Evolutionary conservation across 2,329 filamentous ascomycete species (phyloP).

Genomic region (Verticillium dahliae): DNA sequence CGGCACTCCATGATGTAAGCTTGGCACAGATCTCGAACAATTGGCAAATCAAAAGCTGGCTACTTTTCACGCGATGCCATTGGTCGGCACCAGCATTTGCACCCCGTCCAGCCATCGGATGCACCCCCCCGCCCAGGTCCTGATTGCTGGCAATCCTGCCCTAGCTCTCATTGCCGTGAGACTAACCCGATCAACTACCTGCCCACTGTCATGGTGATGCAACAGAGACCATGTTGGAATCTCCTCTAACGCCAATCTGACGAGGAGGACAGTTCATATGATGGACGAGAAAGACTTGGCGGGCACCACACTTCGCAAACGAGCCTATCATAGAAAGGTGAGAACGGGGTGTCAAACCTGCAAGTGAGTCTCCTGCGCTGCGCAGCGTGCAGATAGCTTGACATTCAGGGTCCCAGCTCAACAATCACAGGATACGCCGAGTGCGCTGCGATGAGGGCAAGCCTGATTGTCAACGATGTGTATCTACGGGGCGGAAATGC

Average conservation of each 20-base stretch:
- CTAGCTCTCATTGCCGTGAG: too few species aligned
- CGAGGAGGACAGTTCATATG: background rate
- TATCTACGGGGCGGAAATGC: conserved; percentile 8
- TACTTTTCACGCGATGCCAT: too few species aligned
- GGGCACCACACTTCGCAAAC: background rate
- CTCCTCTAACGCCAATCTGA: background rate
- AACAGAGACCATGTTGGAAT: background rate
- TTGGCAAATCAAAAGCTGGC: too few species aligned
- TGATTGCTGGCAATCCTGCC: too few species aligned
- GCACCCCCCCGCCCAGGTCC: too few species aligned
- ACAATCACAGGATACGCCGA: conserved; percentile 2
- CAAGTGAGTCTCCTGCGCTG: conserved; percentile 7
- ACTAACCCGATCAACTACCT: too few species aligned
- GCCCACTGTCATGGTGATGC: too few species aligned
- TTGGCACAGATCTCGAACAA: too few species aligned
- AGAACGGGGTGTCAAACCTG: conserved; percentile 13
- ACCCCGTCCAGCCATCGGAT: too few species aligned
- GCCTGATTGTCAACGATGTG: conserved; percentile 10
- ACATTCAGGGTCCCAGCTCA: background rate
- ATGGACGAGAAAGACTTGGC: background rate
- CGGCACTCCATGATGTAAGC: too few species aligned
- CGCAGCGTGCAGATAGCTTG: background rate
- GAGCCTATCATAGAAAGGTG: conserved; percentile 3
- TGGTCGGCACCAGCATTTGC: too few species aligned
- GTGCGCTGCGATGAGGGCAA: conserved; percentile 12